These are phyloP conservation scores for Volvox carteri DNA, from an alignment of 163 green algal genomes.

Conservation along the genomic window DNA sequence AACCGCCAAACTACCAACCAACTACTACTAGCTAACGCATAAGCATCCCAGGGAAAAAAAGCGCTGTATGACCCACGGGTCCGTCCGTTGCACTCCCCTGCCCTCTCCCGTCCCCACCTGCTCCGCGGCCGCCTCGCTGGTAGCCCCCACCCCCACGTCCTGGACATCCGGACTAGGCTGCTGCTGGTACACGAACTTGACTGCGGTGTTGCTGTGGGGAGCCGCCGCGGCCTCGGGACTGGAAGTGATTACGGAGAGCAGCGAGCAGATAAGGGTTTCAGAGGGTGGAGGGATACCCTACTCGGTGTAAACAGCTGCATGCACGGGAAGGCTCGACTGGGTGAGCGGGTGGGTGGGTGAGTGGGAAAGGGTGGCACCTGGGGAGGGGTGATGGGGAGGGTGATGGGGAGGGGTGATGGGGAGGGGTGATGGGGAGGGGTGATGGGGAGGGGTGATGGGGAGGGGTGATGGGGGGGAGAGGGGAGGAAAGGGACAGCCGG, in stretches of 20 bases:
- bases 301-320: no score
- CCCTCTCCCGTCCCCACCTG: background rate
- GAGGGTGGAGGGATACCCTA: no score
- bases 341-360: no score
- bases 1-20: no score
- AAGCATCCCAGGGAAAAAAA: no score
- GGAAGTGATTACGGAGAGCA: background rate
- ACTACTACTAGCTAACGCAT: no score
- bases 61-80: no score
- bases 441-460: background rate
- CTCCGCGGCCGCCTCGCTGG: background rate
- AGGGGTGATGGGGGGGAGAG: background rate
- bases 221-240: slow-evolving; percentile 51
- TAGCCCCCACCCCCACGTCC: slow-evolving; percentile 7
- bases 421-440: no score
- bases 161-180: slow-evolving; percentile 32
- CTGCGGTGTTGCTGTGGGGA: slow-evolving; percentile 41
- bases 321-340: no score
- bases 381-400: background rate
- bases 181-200: slow-evolving; percentile 61
- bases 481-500: background rate
- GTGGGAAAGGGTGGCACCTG: no score
- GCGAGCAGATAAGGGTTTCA: no score
- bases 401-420: background rate
- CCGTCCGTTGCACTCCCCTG: background rate